Evolutionary conservation across 306 rosid genomes (phyloP).

Genomic region (Rosa lucieae): DNA sequence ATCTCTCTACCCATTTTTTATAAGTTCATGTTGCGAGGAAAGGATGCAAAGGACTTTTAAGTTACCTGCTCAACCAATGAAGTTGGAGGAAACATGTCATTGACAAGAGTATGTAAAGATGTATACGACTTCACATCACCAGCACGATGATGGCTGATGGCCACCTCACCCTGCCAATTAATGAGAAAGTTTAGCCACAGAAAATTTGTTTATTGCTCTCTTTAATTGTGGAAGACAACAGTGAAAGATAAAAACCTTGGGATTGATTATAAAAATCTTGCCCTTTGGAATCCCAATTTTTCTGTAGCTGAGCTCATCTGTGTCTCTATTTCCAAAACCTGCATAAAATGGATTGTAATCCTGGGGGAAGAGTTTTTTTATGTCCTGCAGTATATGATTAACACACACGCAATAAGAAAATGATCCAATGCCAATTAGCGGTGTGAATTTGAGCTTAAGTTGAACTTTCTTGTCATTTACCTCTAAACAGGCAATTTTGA

Average conservation of each 20-base stretch:
- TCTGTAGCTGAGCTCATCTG: constrained; percentile 93
- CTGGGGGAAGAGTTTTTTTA: constrained; percentile 79
- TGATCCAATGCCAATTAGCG: constrained; percentile 10
- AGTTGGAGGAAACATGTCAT: constrained; percentile 98
- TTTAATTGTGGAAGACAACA: constrained; percentile 6
- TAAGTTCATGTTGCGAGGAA: background rate
- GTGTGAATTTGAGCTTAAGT: background rate
- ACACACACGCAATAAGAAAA: constrained; percentile 15
- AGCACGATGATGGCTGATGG: constrained; percentile 73
- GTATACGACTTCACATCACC: constrained; percentile 85
- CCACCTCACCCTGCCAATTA: constrained; percentile 84
- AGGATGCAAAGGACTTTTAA: background rate
- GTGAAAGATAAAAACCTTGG: constrained; percentile 62
- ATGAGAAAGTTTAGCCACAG: background rate
- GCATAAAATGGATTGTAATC: constrained; percentile 98
- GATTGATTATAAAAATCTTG: constrained; percentile 92
- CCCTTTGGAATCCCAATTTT: constrained; percentile 98
- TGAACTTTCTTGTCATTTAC: constrained; percentile 41
- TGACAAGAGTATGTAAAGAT: constrained; percentile 89
- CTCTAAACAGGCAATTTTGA: constrained; percentile 98
- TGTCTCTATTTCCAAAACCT: constrained; percentile 95
- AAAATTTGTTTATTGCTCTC: too few species aligned
- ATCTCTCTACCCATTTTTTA: background rate
- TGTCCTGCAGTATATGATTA: constrained; percentile 57
- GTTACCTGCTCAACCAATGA: constrained; percentile 84